Base-by-base conservation (phyloP, 2,329 filamentous ascomycete species). In the Domatiomyces catenatus region DNA sequence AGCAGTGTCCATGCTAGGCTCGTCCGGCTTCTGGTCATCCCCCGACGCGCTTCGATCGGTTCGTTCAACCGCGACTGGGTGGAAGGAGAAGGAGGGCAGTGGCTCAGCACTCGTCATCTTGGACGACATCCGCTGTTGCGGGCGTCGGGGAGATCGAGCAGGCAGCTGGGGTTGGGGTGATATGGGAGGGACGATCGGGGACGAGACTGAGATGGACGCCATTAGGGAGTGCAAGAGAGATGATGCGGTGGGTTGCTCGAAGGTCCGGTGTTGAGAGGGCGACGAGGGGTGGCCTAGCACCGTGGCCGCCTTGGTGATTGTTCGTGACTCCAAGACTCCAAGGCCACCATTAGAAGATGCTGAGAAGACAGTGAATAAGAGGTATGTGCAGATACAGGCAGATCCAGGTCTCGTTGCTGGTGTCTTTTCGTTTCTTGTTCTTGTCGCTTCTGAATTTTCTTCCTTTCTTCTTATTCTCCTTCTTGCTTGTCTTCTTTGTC, bases 201-300 rank as follows among this genome's bases (percentile, higher is more conserved):
- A 53, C 50, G 56, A 53, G 17, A 58, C 17, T 39, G 58, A 57
- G 43, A 58, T 49, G 3, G 58, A 59, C 47, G 44, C 42, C 53
- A 42, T 49, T 20, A 52, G 84, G 62, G 77, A 77, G 64, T 77
- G 80, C 67, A 64, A 66, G 43, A 46, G 49, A 10, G 56, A 58
- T 6, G 61, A 58, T 17, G 24, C 32, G 3, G 32, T 28, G 24
- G 18, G 24, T 28, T 22, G 19, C 24, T 17, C 44, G 44, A 22
- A 26, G 42, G 42, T 36, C 18, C 42, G 44, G 44, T 48, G 43
- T 24, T 51, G 46, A 55, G 55, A 53, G 55, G 55, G 55, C 48
- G 18, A 43, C 48, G 43, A 42, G 26, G 54, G 55, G 54, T 50
- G 55, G 51, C 52, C 56, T 48, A 44, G 53, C 55, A 57, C 53